phyloP scores from a whole-genome alignment of 192 early-diverging fungal genomes.

The Geosiphon pyriformis region DNA sequence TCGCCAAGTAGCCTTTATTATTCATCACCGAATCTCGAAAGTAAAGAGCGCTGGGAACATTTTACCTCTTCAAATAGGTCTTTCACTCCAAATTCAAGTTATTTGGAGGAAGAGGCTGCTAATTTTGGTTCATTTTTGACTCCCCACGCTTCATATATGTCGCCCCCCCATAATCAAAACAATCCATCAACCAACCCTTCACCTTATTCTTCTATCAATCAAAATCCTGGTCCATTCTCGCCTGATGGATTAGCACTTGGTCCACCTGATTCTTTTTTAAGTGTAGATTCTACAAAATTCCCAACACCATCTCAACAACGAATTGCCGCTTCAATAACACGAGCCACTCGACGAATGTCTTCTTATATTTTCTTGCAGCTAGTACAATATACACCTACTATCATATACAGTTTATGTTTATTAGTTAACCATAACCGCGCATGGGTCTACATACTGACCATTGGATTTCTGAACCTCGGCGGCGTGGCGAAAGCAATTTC shows the following conservation, averaged over 20 bases:
- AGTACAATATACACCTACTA: slow-evolving; percentile 21
- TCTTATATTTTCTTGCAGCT: slow-evolving; percentile 21
- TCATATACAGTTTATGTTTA: slow-evolving; percentile 21
- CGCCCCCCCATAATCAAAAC: neutral
- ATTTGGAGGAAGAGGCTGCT: neutral
- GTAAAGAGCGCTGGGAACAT: no score
- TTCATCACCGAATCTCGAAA: no score
- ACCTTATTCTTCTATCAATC: neutral
- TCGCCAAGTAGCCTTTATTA: no score
- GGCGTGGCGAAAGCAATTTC: slow-evolving; percentile 17
- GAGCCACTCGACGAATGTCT: slow-evolving; percentile 16
- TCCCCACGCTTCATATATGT: neutral
- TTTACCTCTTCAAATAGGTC: neutral
- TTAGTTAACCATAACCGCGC: slow-evolving; percentile 1
- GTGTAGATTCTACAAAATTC: neutral
- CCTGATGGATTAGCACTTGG: neutral
- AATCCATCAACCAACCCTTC: neutral
- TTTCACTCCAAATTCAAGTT: neutral
- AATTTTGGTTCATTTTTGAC: neutral
- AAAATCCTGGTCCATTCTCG: neutral
- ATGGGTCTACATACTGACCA: slow-evolving; percentile 23
- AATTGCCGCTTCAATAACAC: neutral
- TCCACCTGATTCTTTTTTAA: neutral
- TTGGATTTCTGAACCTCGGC: slow-evolving; percentile 18
- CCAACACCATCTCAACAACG: neutral